Evolutionary conservation across 345 rosid species (phyloP).

Genomic region (rapeseed (Brassica napus)): DNA sequence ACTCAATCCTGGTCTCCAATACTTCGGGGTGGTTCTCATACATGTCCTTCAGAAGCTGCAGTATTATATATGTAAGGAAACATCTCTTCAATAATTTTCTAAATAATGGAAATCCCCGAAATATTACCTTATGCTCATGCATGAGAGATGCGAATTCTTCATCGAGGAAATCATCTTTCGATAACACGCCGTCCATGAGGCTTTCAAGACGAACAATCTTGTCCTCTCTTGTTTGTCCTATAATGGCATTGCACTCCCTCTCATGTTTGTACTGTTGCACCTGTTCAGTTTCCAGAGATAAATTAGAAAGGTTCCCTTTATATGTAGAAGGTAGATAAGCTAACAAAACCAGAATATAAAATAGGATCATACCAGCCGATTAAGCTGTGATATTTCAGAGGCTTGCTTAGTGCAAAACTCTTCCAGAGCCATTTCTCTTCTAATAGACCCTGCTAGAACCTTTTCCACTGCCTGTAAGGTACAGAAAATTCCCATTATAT

Average conservation of each 20-base stretch:
- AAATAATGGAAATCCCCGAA: background rate
- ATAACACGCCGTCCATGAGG: constrained; percentile 96
- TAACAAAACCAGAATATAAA: constrained; percentile 17
- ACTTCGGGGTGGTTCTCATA: constrained; percentile 93
- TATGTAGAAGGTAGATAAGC: constrained; percentile 3
- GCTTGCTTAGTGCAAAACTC: constrained; percentile 88
- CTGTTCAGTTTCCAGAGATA: constrained; percentile 45
- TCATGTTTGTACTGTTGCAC: constrained; percentile 98
- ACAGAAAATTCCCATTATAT: constrained; percentile 18
- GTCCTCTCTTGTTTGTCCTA: constrained; percentile 88
- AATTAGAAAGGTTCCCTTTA: constrained; percentile 4
- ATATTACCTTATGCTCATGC: constrained; percentile 71
- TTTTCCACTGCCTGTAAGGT: constrained; percentile 83
- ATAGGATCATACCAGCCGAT: constrained; percentile 74
- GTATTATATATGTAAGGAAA: constrained; percentile 27
- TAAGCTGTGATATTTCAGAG: constrained; percentile 83
- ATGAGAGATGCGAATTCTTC: constrained; percentile 77
- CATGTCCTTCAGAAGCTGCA: constrained; percentile 89
- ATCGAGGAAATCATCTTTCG: constrained; percentile 80
- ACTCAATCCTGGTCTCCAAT: constrained; percentile 66
- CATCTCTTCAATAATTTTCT: constrained; percentile 10
- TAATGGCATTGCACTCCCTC: constrained; percentile 92
- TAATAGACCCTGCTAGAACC: constrained; percentile 92
- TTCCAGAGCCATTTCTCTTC: constrained; percentile 99
- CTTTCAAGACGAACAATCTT: constrained; percentile 91